These are phyloP conservation scores for Colletotrichum chlorophyti DNA, from an alignment of 2,329 filamentous ascomycete species.

Conservation along the genomic window DNA sequence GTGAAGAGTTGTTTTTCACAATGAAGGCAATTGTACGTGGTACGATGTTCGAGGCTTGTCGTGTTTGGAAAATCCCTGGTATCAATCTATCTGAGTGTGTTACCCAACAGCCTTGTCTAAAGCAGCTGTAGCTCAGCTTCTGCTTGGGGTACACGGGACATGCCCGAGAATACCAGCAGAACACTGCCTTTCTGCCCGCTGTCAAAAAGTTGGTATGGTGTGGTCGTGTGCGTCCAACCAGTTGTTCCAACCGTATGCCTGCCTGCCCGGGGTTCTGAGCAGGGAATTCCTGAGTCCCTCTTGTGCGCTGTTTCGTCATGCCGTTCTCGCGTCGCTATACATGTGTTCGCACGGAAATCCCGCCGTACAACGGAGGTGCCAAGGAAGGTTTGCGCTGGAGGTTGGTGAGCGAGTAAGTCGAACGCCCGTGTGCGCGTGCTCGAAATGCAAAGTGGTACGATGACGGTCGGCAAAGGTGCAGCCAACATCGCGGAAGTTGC, in stretches of 20 bases:
- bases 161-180: background rate
- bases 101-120: background rate
- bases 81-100: constrained; percentile 20
- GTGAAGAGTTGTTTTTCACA: background rate
- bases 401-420: constrained; percentile 12
- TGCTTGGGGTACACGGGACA: background rate
- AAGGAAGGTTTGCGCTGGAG: background rate
- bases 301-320: background rate
- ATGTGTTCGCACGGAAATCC: background rate
- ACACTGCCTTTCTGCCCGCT: background rate
- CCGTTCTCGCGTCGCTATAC: background rate
- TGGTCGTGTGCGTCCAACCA: background rate
- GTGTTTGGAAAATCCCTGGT: constrained; percentile 2
- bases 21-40: background rate
- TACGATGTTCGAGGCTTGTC: background rate
- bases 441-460: constrained; percentile 16
- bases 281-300: constrained; percentile 2
- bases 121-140: background rate
- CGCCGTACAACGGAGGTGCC: constrained; percentile 1
- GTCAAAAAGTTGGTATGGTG: background rate
- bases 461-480: constrained; percentile 10
- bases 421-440: background rate
- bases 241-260: constrained; percentile 4
- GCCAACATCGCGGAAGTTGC: background rate
- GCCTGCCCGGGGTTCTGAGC: background rate